Evolutionary conservation across 208 protist species (phyloP).

Genomic region (Leishmania braziliensis): DNA sequence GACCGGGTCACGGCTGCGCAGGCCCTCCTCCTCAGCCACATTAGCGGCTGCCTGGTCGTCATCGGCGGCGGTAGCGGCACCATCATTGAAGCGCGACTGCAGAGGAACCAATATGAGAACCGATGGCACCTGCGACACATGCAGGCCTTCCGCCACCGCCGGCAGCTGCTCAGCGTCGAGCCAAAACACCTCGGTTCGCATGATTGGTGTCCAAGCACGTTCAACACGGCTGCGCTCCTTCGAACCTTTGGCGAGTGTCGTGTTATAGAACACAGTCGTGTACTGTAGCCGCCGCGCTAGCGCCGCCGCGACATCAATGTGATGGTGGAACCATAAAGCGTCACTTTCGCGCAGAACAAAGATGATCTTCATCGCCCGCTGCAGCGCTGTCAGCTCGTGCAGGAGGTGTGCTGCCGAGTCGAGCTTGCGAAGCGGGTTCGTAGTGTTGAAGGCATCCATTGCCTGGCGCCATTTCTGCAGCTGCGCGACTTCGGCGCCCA

Average conservation of each 20-base stretch:
- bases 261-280: conserved; percentile 28
- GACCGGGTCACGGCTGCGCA: conserved; percentile 20
- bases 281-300: conserved; percentile 28
- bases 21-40: background rate
- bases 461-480: conserved; percentile 27
- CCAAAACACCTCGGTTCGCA: conserved; percentile 42
- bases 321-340: conserved; percentile 36
- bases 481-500: background rate
- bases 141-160: conserved; percentile 26
- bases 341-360: conserved; percentile 59
- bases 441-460: conserved; percentile 19
- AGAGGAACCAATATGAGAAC: conserved; percentile 32
- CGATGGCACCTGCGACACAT: conserved; percentile 36
- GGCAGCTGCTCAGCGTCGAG: conserved; percentile 48
- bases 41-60: conserved; percentile 6
- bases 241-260: background rate
- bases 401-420: conserved; percentile 29
- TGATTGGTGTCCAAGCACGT: conserved; percentile 18
- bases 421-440: conserved; percentile 38
- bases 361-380: conserved; percentile 38
- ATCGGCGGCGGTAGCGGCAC: background rate
- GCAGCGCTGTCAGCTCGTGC: conserved; percentile 28
- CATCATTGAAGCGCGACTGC: conserved; percentile 19
- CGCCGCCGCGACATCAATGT: conserved; percentile 33
- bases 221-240: conserved; percentile 21